Evolutionary conservation across 78 protist genomes (phyloP).

Genomic region (Protostelium mycophagum): DNA sequence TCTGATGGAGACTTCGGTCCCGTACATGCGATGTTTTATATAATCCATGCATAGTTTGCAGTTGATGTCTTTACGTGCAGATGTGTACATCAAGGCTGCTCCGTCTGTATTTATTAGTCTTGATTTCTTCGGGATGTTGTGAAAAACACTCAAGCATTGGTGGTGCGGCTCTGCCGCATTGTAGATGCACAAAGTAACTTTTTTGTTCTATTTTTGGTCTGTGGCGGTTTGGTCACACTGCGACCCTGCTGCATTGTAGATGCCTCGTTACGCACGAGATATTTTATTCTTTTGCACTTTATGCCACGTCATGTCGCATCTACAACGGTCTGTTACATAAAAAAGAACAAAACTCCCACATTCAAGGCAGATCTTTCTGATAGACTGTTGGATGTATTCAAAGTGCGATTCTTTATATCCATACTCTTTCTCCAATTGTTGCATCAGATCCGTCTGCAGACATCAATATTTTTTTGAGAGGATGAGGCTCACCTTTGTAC

Average conservation of each 20-base stretch:
- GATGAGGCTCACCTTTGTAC: slow-evolving; percentile 35
- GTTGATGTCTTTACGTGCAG: slow-evolving; percentile 59
- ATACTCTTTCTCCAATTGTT: slow-evolving; percentile 47
- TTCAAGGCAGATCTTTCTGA: slow-evolving; percentile 50
- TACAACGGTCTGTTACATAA: background rate
- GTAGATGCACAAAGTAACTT: too few species aligned
- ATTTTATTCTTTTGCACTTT: background rate
- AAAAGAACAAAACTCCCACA: slow-evolving; percentile 13
- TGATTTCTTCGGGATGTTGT: background rate
- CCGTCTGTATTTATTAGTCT: slow-evolving; percentile 23
- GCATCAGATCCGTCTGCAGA: slow-evolving; percentile 41
- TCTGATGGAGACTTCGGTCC: slow-evolving; percentile 31
- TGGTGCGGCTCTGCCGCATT: too few species aligned
- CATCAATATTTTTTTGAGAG: background rate
- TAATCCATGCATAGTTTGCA: slow-evolving; percentile 39
- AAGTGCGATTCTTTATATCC: slow-evolving; percentile 53
- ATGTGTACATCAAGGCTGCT: slow-evolving; percentile 63
- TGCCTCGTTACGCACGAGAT: background rate
- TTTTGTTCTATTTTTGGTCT: too few species aligned
- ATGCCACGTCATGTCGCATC: background rate
- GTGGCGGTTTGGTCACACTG: too few species aligned
- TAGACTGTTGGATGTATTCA: slow-evolving; percentile 63
- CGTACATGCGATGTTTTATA: slow-evolving; percentile 49
- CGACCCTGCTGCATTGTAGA: too few species aligned
- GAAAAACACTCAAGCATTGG: background rate